These are phyloP conservation scores for Cladophialophora psammophila DNA, from an alignment of 2,329 filamentous ascomycete genomes.

Conservation along the genomic window DNA sequence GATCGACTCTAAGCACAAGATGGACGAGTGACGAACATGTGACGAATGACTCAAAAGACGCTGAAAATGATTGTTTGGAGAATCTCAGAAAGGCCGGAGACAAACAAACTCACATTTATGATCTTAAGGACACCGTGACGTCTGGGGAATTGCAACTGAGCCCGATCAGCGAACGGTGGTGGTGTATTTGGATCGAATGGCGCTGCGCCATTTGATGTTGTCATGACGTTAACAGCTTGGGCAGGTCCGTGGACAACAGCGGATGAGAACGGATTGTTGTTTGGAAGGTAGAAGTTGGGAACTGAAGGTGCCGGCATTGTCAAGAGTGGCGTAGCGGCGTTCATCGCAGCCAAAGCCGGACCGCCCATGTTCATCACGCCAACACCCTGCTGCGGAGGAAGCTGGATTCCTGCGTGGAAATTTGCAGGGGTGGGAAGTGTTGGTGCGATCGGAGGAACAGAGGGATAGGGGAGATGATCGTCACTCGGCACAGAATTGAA, in stretches of 20 bases:
- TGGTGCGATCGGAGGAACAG: background rate
- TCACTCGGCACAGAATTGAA: background rate
- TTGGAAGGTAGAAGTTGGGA: constrained; percentile 3
- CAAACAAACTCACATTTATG: constrained; percentile 42
- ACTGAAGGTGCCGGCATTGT: background rate
- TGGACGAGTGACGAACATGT: background rate
- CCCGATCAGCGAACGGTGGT: constrained; percentile 40
- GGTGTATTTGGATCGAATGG: constrained; percentile 30
- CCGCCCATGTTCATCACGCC: background rate
- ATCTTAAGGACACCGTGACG: constrained; percentile 46
- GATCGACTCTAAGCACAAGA: background rate
- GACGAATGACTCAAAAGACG: background rate
- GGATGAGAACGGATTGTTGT: background rate
- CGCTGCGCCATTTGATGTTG: constrained; percentile 2
- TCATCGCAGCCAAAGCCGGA: background rate
- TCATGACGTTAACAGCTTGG: background rate
- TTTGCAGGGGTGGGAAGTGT: background rate
- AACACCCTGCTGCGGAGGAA: background rate
- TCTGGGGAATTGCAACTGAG: constrained; percentile 34
- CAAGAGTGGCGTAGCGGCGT: background rate
- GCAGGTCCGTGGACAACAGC: background rate
- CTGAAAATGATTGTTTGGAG: background rate
- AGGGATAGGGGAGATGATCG: background rate
- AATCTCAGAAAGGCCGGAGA: background rate
- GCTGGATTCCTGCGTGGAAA: background rate